Conservation (phyloP, 495 filamentous ascomycete genomes). For the Trichoderma parareesei region DNA sequence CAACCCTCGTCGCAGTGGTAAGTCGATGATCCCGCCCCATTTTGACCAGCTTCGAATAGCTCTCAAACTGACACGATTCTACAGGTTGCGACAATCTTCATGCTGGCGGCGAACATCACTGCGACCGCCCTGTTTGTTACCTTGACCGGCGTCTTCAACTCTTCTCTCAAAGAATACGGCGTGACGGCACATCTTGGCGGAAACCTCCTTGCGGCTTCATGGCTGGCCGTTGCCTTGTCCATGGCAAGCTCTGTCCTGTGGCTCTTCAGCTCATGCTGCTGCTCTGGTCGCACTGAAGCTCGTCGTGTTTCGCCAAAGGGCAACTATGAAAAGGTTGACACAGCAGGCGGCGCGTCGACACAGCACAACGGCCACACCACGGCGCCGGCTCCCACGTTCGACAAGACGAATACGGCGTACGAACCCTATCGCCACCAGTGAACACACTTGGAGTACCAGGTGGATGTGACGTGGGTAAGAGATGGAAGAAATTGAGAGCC, state of each 20-base stretch:
- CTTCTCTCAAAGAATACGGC: background rate
- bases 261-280: slow-evolving; percentile 4
- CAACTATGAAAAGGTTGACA: background rate
- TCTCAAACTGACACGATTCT: background rate
- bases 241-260: background rate
- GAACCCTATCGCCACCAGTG: background rate
- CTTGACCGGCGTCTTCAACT: background rate
- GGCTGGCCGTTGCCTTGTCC: background rate
- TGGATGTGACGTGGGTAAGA: background rate
- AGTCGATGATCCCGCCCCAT: background rate
- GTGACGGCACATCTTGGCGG: background rate
- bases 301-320: background rate
- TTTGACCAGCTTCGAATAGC: background rate
- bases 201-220: background rate
- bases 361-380: background rate
- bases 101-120: background rate
- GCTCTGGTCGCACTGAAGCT: background rate
- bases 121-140: background rate
- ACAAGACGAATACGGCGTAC: background rate
- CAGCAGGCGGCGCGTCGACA: background rate
- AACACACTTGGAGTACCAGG: background rate
- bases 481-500: too few species aligned
- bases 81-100: background rate
- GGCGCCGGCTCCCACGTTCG: background rate
- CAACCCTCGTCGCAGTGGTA: background rate